These are phyloP conservation scores for Lophium mytilinum DNA, from an alignment of 495 filamentous ascomycete species.

Conservation along the genomic window DNA sequence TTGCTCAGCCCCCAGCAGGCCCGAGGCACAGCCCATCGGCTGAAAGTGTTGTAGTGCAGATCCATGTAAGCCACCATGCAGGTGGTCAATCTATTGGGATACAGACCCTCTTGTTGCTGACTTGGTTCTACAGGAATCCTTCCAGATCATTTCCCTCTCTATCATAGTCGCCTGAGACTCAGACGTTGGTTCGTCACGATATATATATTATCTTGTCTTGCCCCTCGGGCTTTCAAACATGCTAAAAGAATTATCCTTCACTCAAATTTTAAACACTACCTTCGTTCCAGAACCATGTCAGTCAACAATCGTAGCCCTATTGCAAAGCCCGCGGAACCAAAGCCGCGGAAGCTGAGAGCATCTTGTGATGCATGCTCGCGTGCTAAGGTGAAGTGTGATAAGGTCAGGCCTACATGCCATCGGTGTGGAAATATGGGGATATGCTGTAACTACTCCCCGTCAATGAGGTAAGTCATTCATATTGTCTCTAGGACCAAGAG, in stretches of 20 bases:
- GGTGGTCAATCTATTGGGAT: background rate
- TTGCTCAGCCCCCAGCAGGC: background rate
- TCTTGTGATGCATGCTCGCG: constrained; percentile 25
- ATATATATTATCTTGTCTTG: background rate
- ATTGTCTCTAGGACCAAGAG: background rate
- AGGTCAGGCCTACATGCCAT: constrained; percentile 24
- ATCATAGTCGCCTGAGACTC: constrained; percentile 1
- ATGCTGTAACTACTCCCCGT: constrained; percentile 26
- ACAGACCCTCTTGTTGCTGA: background rate
- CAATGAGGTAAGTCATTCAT: constrained; percentile 18
- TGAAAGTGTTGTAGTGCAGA: background rate
- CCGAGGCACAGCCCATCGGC: background rate
- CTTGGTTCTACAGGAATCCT: background rate
- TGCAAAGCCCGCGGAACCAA: constrained; percentile 4
- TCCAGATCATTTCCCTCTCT: constrained; percentile 15
- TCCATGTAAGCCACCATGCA: background rate
- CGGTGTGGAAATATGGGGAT: constrained; percentile 25
- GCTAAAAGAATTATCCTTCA: constrained; percentile 16
- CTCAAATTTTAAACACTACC: constrained; percentile 8
- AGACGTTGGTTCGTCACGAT: background rate
- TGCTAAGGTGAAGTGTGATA: constrained; percentile 24
- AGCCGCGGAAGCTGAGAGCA: constrained; percentile 25
- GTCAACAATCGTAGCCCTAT: constrained; percentile 4
- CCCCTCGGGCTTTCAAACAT: constrained; percentile 4
- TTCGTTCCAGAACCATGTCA: constrained; percentile 11